These are phyloP conservation scores for Myochromella boudieri DNA, from an alignment of 768 basidiomycete genomes.

Conservation along the genomic window DNA sequence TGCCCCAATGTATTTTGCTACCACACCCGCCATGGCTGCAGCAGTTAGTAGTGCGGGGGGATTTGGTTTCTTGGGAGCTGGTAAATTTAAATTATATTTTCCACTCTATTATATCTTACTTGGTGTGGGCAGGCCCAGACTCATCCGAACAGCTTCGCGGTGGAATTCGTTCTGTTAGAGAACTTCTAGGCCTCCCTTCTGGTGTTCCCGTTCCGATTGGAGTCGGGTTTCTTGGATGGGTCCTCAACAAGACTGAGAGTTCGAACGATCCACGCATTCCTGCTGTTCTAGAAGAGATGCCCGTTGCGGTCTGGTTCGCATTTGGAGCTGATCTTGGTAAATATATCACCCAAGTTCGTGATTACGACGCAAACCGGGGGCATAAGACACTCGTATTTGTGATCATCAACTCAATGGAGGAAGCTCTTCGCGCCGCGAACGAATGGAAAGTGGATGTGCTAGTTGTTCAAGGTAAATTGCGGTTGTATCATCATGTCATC, in stretches of 20 bases:
- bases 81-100: slow-evolving; percentile 24
- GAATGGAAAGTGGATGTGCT: slow-evolving; percentile 59
- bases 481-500: not conserved
- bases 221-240: slow-evolving; percentile 59
- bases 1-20: slow-evolving; percentile 57
- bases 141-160: slow-evolving; percentile 31
- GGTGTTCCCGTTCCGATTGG: slow-evolving; percentile 48
- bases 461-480: slow-evolving; percentile 58
- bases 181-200: slow-evolving; percentile 12
- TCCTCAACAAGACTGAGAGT: slow-evolving; percentile 42
- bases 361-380: slow-evolving; percentile 32
- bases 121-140: slow-evolving; percentile 33
- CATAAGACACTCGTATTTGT: slow-evolving; percentile 53
- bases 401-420: slow-evolving; percentile 46
- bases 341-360: slow-evolving; percentile 53
- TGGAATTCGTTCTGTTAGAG: slow-evolving; percentile 38
- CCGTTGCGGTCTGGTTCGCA: slow-evolving; percentile 60
- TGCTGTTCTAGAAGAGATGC: slow-evolving; percentile 42
- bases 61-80: slow-evolving; percentile 55
- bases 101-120: not conserved
- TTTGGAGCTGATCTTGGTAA: slow-evolving; percentile 51
- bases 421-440: slow-evolving; percentile 45
- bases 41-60: slow-evolving; percentile 54
- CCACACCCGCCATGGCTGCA: slow-evolving; percentile 32
- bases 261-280: slow-evolving; percentile 37